These are phyloP conservation scores for Cyanidioschyzon merolae DNA, from an alignment of 23 red algal genomes.

Conservation along the genomic window DNA sequence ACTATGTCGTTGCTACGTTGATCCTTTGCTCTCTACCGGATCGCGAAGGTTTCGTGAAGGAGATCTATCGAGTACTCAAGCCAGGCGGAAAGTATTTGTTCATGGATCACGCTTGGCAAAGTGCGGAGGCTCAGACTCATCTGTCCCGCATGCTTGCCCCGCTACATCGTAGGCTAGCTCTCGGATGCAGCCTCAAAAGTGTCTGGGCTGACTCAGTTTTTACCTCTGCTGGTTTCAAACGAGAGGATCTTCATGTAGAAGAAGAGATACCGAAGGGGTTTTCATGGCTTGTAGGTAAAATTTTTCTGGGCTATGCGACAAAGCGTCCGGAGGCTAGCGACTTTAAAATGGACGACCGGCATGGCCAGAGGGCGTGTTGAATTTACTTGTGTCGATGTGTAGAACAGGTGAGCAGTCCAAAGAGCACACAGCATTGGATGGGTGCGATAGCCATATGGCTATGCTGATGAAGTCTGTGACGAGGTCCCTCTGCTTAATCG, in stretches of 20 bases:
- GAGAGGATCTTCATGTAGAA: background rate
- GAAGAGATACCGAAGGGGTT: background rate
- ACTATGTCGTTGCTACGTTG: conserved; percentile 22
- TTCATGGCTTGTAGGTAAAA: background rate
- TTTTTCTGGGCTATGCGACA: background rate
- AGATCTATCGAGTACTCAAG: conserved; percentile 20
- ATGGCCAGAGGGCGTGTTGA: too few relatives aligned
- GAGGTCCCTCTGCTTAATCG: too few relatives aligned
- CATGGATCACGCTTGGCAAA: conserved; percentile 18
- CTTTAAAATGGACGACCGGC: too few relatives aligned
- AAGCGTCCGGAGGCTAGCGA: too few relatives aligned
- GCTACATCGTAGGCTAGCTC: background rate
- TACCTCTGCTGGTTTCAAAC: background rate
- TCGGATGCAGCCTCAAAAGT: background rate
- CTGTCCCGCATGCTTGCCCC: background rate
- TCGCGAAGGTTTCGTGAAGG: background rate
- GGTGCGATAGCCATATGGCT: too few relatives aligned
- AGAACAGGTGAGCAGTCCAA: too few relatives aligned
- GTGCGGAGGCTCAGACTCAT: background rate
- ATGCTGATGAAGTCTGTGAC: too few relatives aligned
- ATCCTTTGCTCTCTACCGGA: conserved; percentile 17
- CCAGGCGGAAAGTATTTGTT: conserved; percentile 20
- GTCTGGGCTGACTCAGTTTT: background rate
- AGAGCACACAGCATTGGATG: too few relatives aligned
- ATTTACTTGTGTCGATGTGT: too few relatives aligned